Conservation (phyloP, 345 rosid species). For the Hypericum androsaemum region DNA sequence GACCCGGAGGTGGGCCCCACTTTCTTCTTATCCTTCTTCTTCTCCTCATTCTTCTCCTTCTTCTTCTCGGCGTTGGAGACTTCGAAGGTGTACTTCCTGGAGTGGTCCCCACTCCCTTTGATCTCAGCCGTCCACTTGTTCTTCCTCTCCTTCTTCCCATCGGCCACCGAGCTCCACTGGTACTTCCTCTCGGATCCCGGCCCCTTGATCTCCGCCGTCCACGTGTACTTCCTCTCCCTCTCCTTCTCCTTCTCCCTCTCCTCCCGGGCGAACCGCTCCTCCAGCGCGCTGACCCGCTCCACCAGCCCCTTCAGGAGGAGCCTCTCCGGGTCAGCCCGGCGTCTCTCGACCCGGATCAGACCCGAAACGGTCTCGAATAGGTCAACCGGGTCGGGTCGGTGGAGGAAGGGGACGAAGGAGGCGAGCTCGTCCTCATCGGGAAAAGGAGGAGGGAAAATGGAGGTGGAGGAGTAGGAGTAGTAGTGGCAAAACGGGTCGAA, state of each 20-base stretch:
- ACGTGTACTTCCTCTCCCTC: slow-evolving; percentile 20
- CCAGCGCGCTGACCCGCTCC: slow-evolving; percentile 47
- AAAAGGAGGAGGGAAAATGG: slow-evolving; percentile 29
- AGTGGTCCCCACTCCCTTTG: slow-evolving; percentile 47
- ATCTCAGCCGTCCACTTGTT: slow-evolving; percentile 73
- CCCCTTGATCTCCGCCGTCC: slow-evolving; percentile 15
- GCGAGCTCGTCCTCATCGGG: slow-evolving; percentile 20
- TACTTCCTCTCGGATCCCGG: background rate
- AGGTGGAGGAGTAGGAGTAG: slow-evolving; percentile 12
- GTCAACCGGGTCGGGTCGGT: slow-evolving; percentile 30
- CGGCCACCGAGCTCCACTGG: background rate
- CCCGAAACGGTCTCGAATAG: slow-evolving; percentile 43
- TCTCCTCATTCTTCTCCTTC: slow-evolving; percentile 21
- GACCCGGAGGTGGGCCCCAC: slow-evolving; percentile 25
- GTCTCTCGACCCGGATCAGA: slow-evolving; percentile 49
- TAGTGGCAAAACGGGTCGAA: slow-evolving; percentile 25
- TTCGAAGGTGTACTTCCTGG: slow-evolving; percentile 49
- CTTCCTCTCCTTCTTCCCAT: slow-evolving; percentile 26
- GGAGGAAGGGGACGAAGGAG: slow-evolving; percentile 34
- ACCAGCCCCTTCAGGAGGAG: slow-evolving; percentile 47
- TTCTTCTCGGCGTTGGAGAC: slow-evolving; percentile 38
- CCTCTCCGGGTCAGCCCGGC: slow-evolving; percentile 32
- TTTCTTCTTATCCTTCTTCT: slow-evolving; percentile 19
- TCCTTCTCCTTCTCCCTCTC: slow-evolving; percentile 59
- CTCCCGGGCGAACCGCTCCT: background rate